phyloP scores from a whole-genome alignment of 169 alveolate genomes.

The Plasmodium chabaudi region DNA sequence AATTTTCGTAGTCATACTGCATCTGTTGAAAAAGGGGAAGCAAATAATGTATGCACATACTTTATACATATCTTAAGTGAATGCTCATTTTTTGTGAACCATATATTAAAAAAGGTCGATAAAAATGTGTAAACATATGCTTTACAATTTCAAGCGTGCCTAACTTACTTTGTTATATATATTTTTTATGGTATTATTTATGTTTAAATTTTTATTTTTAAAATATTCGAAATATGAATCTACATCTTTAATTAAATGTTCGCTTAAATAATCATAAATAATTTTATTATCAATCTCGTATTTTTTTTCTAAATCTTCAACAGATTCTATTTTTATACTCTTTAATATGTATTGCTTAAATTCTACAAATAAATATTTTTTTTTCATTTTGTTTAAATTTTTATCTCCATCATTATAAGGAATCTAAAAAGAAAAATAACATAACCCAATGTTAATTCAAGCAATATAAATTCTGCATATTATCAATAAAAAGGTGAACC shows the following conservation, averaged over 20 bases:
- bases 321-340: constrained; percentile 19
- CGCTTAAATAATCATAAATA: constrained; percentile 41
- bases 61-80: not conserved
- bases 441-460: not conserved
- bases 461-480: not conserved
- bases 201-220: constrained; percentile 37
- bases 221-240: constrained; percentile 64
- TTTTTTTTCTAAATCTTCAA: constrained; percentile 26
- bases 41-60: not conserved
- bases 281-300: constrained; percentile 13
- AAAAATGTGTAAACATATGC: not conserved
- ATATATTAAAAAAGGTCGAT: not conserved
- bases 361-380: constrained; percentile 60
- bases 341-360: constrained; percentile 54
- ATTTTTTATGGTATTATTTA: constrained; percentile 3
- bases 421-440: not conserved
- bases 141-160: not conserved
- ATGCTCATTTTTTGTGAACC: not conserved
- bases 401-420: constrained; percentile 25
- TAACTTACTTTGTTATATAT: constrained; percentile 16
- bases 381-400: constrained; percentile 40
- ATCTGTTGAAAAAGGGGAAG: constrained; percentile 10
- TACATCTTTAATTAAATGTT: constrained; percentile 41
- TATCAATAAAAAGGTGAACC: too few species aligned
- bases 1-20: constrained; percentile 56